Conservation (phyloP, 345 rosid genomes). For the Hibiscus syriacus region DNA sequence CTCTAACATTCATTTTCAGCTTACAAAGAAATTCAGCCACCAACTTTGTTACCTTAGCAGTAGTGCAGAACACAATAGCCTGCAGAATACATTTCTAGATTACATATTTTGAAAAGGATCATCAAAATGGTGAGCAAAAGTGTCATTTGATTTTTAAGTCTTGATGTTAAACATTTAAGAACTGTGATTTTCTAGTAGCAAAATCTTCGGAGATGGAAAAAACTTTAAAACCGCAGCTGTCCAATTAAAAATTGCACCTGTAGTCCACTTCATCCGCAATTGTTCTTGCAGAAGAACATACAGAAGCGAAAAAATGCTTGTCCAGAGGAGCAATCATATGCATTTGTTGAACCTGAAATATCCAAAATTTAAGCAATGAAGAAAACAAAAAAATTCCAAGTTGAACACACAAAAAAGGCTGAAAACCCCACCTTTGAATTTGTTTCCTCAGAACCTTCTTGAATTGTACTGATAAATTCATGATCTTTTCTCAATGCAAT, state of each 20-base stretch:
- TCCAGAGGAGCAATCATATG: conserved; percentile 68
- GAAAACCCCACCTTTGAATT: conserved; percentile 55
- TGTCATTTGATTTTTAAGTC: background rate
- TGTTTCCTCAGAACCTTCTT: conserved; percentile 85
- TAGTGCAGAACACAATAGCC: conserved; percentile 93
- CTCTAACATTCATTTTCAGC: conserved; percentile 78
- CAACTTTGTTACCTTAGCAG: conserved; percentile 84
- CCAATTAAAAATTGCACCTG: conserved; percentile 37
- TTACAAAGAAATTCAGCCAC: conserved; percentile 65
- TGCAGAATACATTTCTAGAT: conserved; percentile 14
- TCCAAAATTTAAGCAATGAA: conserved; percentile 12
- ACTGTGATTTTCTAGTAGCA: background rate
- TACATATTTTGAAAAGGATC: background rate
- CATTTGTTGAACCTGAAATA: conserved; percentile 70
- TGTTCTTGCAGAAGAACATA: conserved; percentile 69
- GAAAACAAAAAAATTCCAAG: conserved; percentile 6
- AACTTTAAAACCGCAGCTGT: background rate
- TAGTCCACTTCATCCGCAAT: conserved; percentile 61
- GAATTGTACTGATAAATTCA: conserved; percentile 73
- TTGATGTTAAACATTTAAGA: background rate
- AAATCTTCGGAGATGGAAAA: background rate
- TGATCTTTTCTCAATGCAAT: conserved; percentile 78
- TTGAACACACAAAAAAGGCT: background rate
- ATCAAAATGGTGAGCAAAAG: background rate
- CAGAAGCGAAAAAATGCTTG: conserved; percentile 60